These are phyloP conservation scores for Xylaria sp. DNA, from an alignment of 2,329 filamentous ascomycete species.

Conservation along the genomic window DNA sequence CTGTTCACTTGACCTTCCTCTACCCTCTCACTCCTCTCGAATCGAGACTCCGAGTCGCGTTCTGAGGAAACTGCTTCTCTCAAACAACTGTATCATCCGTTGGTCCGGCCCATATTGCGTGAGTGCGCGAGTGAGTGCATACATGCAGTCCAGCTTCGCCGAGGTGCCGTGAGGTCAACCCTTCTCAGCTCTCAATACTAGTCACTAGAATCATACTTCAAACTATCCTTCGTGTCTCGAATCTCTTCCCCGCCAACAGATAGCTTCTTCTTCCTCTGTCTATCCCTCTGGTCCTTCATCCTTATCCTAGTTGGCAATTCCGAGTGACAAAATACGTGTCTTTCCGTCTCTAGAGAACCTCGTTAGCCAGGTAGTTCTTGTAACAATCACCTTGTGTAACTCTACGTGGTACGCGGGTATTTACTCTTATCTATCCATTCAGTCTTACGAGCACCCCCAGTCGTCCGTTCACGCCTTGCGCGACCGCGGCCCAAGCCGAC, in stretches of 20 bases:
- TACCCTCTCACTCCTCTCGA: slow-evolving; percentile 1
- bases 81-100: background rate
- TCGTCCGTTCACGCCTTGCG: slow-evolving; percentile 3
- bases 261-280: slow-evolving; percentile 3
- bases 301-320: background rate
- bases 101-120: slow-evolving; percentile 14
- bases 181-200: slow-evolving; percentile 9
- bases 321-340: background rate
- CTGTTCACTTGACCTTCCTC: slow-evolving; percentile 27
- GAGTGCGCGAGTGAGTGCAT: slow-evolving; percentile 7
- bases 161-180: slow-evolving; percentile 14
- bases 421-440: background rate
- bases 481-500: background rate
- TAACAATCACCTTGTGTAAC: slow-evolving; percentile 10
- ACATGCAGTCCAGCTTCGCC: slow-evolving; percentile 13
- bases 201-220: background rate
- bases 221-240: slow-evolving; percentile 6
- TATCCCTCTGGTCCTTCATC: too few species aligned
- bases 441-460: background rate
- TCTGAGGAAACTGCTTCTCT: slow-evolving; percentile 1
- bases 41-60: background rate
- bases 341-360: background rate
- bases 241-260: background rate
- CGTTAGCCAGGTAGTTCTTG: background rate
- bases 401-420: slow-evolving; percentile 15